Percentiles rank a stretch among this genome's conserved stretches.
Evolutionary conservation across 2,329 filamentous ascomycete species (phyloP).

Genomic region (Periconia digitata): DNA sequence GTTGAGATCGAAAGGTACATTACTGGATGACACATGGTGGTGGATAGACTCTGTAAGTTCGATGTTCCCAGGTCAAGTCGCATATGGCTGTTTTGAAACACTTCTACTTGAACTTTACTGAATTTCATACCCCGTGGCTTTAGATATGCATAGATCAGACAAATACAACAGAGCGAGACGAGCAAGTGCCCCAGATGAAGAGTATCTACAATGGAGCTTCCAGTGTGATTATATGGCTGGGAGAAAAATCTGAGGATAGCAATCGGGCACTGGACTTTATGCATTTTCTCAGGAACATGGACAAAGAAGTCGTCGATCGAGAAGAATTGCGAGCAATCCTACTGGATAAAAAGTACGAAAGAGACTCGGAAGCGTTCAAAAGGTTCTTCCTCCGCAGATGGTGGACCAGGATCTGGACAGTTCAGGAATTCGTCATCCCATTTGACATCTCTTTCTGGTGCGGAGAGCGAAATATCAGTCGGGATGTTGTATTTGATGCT

Average conservation of each 20-base stretch:
- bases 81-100: too few relatives aligned
- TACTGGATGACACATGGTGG: constrained; percentile 1
- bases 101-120: too few relatives aligned
- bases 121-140: too few relatives aligned
- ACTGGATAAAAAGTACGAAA: not conserved
- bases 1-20: not conserved
- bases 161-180: not conserved
- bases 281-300: not conserved
- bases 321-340: not conserved
- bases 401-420: not conserved
- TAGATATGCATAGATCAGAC: not conserved
- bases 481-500: not conserved
- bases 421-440: not conserved
- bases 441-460: not conserved
- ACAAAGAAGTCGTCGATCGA: not conserved
- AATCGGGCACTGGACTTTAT: not conserved
- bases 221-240: not conserved
- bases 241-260: not conserved
- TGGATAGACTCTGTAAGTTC: constrained; percentile 1
- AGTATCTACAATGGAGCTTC: not conserved
- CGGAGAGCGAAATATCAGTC: not conserved
- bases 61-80: too few relatives aligned
- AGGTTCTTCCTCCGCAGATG: not conserved
- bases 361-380: not conserved
- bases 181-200: not conserved